Evolutionary conservation across 805 yeast genomes (phyloP), one percentile per base, ranked within the genome.

Genomic region (Spathaspora passalidarum): DNA sequence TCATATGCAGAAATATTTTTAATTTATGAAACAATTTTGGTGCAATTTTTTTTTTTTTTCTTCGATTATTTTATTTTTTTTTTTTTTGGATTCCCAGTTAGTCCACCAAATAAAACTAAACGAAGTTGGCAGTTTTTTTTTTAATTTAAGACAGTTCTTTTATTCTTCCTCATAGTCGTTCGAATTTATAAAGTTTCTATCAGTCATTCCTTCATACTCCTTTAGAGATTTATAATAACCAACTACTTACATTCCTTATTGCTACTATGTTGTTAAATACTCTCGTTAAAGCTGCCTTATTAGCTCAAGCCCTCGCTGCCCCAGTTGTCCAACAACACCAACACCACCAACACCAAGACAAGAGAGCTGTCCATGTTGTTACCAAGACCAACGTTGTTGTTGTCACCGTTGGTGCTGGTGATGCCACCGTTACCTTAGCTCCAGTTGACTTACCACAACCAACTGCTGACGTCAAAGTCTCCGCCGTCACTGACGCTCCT

Each of bases 241-340:
- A 25, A 44, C 45, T 44, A 32, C 42, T 44, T 49, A 46, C 47
- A 48, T 18, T 37, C 51, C 38, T 45, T 49, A 14, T 40, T 19
- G 4, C n/a, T 13, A 25, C n/a, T 29, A 79, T 78, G 82, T 75
- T 76, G 65, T 76, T 81, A 60, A 64, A 65, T 41, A 56, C 71
- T 35, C 58, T 79, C 57, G 73, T 70, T 55, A 65, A 77, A 44
- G 79, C 83, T 45, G 59, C 80, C 44, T 59, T 81, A 45, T 64
- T 75, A 49, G 76, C 78, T 55, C 62, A 78, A 43, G 74, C 76
- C 42, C 49, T 75, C 35, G 85, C 88, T 50, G 80, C 78, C 45
- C 88, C 89, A 48, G 75, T 71, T 47, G 85, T 79, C 55, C 34
- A n/a, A n/a, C n/a, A n/a, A n/a, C 78, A 73, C 53, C 89, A 85